Evolutionary conservation across 2,329 filamentous ascomycete species (phyloP).

Genomic region (Fusarium nisikadoi): DNA sequence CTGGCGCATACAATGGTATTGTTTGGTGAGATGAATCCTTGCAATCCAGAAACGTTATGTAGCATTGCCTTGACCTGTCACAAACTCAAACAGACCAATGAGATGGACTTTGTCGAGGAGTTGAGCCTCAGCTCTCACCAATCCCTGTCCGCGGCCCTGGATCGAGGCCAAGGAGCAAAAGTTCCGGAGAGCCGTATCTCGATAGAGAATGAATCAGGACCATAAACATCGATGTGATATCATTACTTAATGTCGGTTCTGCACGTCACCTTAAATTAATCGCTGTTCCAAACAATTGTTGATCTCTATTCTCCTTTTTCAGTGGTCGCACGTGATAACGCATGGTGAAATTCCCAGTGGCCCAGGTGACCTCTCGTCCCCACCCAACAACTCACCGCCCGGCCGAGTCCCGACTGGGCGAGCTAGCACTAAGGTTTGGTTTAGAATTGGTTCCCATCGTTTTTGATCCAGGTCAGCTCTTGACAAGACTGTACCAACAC

Average conservation of each 20-base stretch:
- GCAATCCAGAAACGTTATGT: neutral
- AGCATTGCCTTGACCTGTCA: neutral
- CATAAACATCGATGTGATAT: slow-evolving; percentile 4
- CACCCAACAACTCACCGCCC: slow-evolving; percentile 42
- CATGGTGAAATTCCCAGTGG: slow-evolving; percentile 40
- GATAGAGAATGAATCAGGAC: neutral
- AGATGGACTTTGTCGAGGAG: slow-evolving; percentile 1
- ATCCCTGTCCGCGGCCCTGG: slow-evolving; percentile 13
- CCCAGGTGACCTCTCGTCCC: slow-evolving; percentile 43
- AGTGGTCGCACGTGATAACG: slow-evolving; percentile 34
- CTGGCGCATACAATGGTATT: neutral
- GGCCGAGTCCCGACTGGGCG: slow-evolving; percentile 40
- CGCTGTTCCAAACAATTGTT: neutral
- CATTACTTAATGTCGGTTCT: neutral
- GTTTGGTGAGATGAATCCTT: slow-evolving; percentile 6
- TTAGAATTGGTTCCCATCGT: slow-evolving; percentile 1
- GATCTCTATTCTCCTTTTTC: neutral
- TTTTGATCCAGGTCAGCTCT: neutral
- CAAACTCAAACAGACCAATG: slow-evolving; percentile 1
- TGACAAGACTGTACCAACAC: slow-evolving; percentile 12
- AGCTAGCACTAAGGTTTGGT: slow-evolving; percentile 15
- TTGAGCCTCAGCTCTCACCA: slow-evolving; percentile 20
- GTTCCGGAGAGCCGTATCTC: slow-evolving; percentile 13
- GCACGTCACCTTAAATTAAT: neutral
- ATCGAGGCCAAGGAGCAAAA: slow-evolving; percentile 20